Evolutionary conservation across 495 filamentous ascomycete species (phyloP), one percentile per base, ranked within the genome.

Genomic region (Mycothermus thermophilus): DNA sequence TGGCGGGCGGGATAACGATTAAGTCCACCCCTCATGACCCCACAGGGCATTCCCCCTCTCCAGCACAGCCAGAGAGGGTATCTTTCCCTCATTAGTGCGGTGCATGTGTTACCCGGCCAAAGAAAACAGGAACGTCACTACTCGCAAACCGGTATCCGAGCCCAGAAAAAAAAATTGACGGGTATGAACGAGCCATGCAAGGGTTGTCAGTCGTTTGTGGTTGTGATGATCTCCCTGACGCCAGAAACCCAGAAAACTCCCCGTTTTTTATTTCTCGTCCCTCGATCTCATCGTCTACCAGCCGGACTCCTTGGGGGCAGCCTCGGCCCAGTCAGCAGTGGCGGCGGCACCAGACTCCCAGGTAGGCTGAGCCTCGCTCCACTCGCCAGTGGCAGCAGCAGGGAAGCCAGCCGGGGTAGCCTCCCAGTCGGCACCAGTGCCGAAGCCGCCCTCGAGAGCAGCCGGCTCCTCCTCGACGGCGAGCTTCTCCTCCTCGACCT

Each of bases 1-100:
- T n/a, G n/a, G n/a, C n/a, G 55, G 51, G 65, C 57, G 58, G 61
- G 63, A 63, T 60, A 60, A 68, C 63, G 58, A 59, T 70, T 41
- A 69, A 69, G 66, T 65, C 56, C 60, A 63, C 51, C 64, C 62
- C 63, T 64, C 48, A 46, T 55, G 57, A 60, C 57, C 59, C 72
- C 74, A 84, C 84, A 93, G 83, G 85, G 85, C 85, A 82, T 93
- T 93, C 85, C 82, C 83, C 79, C 72, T 58, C 47, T 38, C 57
- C 46, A 48, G 54, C 49, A 48, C 35, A 13, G n/a, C 41, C 41
- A 44, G 31, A 32, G 38, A 45, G 38, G 42, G 28, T 90, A 83
- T 93, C 85, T 93, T 93, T 93, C 85, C 85, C 83, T 93, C 85
- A 79, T 93, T 67, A 90, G 83, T 73, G 74, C 75, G 63, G 38